Evolutionary conservation across 352 stramenopile species (phyloP).

Genomic region (Pythium plurisporium): DNA sequence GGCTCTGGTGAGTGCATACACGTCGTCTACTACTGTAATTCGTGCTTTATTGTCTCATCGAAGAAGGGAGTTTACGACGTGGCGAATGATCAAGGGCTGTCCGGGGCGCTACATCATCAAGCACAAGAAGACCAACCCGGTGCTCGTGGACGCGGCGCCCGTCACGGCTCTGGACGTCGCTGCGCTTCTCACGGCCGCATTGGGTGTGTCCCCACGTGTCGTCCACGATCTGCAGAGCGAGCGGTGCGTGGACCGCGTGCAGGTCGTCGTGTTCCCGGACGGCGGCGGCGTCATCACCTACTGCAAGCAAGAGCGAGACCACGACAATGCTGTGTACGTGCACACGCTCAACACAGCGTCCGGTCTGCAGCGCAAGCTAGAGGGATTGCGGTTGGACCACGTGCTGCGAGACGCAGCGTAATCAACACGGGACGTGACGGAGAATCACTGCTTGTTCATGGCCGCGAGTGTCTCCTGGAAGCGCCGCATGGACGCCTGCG

Average conservation of each 20-base stretch:
- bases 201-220: conserved; percentile 8
- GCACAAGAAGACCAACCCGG: conserved; percentile 37
- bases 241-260: conserved; percentile 38
- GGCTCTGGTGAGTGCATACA: conserved; percentile 32
- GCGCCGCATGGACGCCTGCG: conserved; percentile 41
- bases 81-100: conserved; percentile 74
- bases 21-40: not conserved
- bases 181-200: conserved; percentile 25
- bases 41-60: not conserved
- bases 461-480: conserved; percentile 37
- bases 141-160: conserved; percentile 26
- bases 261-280: conserved; percentile 52
- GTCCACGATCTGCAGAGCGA: conserved; percentile 43
- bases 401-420: conserved; percentile 24
- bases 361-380: conserved; percentile 49
- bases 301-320: conserved; percentile 30
- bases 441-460: conserved; percentile 7
- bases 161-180: conserved; percentile 32
- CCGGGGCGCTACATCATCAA: conserved; percentile 62
- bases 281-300: conserved; percentile 67
- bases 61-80: conserved; percentile 47
- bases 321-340: conserved; percentile 16
- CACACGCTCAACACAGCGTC: conserved; percentile 68
- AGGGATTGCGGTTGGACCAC: conserved; percentile 41
- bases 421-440: too few relatives aligned